A percentile compares a stretch with the other conserved stretches of the same genome.
These are phyloP conservation scores for Talaromyces verruculosus DNA, from an alignment of 2,329 filamentous ascomycete genomes.

Conservation along the genomic window DNA sequence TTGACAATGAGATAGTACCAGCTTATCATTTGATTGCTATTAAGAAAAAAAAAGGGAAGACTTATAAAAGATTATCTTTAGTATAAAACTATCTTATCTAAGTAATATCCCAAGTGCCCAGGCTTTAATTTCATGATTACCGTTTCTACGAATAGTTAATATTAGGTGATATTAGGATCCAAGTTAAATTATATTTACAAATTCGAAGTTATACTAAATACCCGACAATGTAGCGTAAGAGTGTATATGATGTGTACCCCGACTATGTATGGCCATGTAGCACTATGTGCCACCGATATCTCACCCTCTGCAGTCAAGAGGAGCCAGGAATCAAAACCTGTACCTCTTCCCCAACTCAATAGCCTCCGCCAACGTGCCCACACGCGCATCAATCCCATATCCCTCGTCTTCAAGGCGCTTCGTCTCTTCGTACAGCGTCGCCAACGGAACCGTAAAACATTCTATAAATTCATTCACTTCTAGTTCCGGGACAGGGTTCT, in stretches of 20 bases:
- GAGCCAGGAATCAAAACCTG: conserved; percentile 2
- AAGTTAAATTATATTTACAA: too few relatives aligned
- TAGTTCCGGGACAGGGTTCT: conserved; percentile 65
- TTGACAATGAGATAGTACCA: too few relatives aligned
- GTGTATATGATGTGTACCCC: background rate
- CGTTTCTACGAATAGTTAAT: too few relatives aligned
- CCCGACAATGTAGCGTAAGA: background rate
- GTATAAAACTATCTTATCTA: too few relatives aligned
- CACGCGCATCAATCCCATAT: conserved; percentile 75
- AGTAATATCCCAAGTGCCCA: too few relatives aligned
- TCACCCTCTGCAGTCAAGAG: background rate
- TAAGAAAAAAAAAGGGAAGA: too few relatives aligned
- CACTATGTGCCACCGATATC: background rate
- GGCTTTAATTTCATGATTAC: too few relatives aligned
- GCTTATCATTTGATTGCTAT: too few relatives aligned
- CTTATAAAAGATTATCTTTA: too few relatives aligned
- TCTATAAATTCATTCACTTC: conserved; percentile 84
- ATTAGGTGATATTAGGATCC: too few relatives aligned
- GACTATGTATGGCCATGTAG: background rate
- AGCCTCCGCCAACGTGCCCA: conserved; percentile 75
- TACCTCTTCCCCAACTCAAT: conserved; percentile 66
- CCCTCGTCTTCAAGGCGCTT: conserved; percentile 67
- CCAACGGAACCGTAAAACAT: conserved; percentile 68
- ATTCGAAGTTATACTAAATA: background rate
- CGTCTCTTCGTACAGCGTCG: conserved; percentile 64